Conservation (phyloP, 2,329 filamentous ascomycete species). For the Lomentospora prolificans region DNA sequence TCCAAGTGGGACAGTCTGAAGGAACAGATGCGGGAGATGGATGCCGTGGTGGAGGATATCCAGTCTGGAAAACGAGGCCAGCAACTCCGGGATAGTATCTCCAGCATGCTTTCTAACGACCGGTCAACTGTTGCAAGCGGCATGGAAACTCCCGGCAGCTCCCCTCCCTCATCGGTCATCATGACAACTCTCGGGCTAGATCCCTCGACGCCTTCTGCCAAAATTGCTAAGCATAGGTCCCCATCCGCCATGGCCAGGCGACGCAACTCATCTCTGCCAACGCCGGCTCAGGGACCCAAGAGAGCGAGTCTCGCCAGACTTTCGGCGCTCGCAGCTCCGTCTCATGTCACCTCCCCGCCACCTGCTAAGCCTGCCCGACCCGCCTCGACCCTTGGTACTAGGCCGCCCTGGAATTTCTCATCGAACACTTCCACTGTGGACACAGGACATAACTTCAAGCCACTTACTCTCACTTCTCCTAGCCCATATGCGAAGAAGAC, state of each 20-base stretch:
- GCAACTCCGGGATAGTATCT: constrained; percentile 83
- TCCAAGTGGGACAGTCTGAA: constrained; percentile 71
- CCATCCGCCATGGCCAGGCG: constrained; percentile 35
- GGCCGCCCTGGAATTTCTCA: constrained; percentile 65
- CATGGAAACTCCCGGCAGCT: constrained; percentile 61
- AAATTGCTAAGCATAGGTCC: constrained; percentile 35
- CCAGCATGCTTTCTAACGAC: constrained; percentile 80
- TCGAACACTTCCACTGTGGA: constrained; percentile 55
- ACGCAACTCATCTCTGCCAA: constrained; percentile 38
- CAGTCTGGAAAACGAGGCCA: constrained; percentile 53
- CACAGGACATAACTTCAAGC: constrained; percentile 59
- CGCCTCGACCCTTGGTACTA: constrained; percentile 36
- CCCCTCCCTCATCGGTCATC: constrained; percentile 51
- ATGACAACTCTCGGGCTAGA: constrained; percentile 46
- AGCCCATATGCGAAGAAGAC: constrained; percentile 43
- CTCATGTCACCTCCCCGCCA: constrained; percentile 38
- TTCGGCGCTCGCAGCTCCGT: constrained; percentile 37
- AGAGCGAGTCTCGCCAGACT: constrained; percentile 33
- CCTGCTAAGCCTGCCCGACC: constrained; percentile 32
- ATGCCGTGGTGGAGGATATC: constrained; percentile 64
- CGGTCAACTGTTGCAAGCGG: constrained; percentile 60
- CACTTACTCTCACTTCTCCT: constrained; percentile 49
- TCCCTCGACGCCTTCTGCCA: constrained; percentile 32
- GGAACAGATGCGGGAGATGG: constrained; percentile 66
- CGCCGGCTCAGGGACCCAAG: constrained; percentile 25